Base-by-base conservation (phyloP, 306 rosid genomes). In the Luffa acutangula region DNA sequence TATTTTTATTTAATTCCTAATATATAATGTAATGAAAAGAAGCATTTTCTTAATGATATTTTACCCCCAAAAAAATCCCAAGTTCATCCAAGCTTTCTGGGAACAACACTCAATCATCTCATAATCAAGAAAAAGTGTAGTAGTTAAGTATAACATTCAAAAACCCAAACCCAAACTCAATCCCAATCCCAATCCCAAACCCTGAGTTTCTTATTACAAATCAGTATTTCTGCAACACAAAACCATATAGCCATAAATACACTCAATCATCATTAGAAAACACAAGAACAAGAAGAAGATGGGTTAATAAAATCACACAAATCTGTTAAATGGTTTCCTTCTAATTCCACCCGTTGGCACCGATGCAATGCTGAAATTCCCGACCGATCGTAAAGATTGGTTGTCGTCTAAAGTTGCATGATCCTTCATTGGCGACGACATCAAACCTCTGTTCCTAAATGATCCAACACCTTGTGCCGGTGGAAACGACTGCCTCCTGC, bases 251-350 rank as follows among this genome's bases (percentile, higher is more conserved):
- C 21, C 31, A 34, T 73, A 73, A 31, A 73, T 49, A 73, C 78
- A 73, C 78, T 46, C 77, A 2, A 73, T 8, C 21, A 73, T 73
- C 60, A 33, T 73, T 71, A 46, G 9, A 73, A 73, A 73, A 73
- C 60, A 73, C 45, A 73, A 7, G 60, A 73, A 46, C 76, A 71
- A 49, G 60, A 73, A 69, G 36, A 41, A 15, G 2, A 70, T 1
- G 31, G 78, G 60, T 48, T 73, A 46, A 72, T 82, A 0, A 31
- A 13, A 90, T 96, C 99, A 96, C 98, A 90, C 99, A 88, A 93
- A 93, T 96, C 99, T 85, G 89, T 91, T 91, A 91, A 96, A 96
- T 60, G 99, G 99, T 89, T 85, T 93, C 87, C 97, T 90, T 77
- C 93, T 93, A 60, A 87, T 87, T 56, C 91, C 91, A 2, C 31